Conservation (phyloP, 2,329 filamentous ascomycete species). For the Pseudopithomyces chartarum region DNA sequence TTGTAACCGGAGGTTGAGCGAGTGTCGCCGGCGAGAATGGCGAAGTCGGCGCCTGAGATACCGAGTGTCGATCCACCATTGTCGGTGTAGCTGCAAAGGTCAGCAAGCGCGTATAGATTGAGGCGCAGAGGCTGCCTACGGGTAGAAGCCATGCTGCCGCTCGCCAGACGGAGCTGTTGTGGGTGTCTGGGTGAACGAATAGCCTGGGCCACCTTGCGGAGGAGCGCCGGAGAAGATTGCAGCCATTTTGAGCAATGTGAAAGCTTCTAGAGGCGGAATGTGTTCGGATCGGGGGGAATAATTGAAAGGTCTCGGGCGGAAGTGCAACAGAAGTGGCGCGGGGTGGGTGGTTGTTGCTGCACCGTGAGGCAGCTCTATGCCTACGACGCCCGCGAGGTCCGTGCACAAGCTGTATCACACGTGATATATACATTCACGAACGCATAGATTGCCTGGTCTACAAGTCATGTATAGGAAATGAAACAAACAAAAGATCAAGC, state of each 20-base stretch:
- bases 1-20: conserved; percentile 92
- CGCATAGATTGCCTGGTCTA: neutral
- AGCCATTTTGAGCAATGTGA: conserved; percentile 52
- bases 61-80: conserved; percentile 96
- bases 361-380: conserved; percentile 28
- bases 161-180: conserved; percentile 53
- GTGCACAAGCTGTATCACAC: conserved; percentile 12
- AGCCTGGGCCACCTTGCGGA: conserved; percentile 60
- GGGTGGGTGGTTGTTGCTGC: conserved; percentile 26
- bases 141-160: conserved; percentile 85
- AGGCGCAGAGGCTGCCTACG: conserved; percentile 62
- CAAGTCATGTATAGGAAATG: neutral
- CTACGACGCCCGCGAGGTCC: neutral
- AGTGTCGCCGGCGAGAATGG: conserved; percentile 96
- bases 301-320: conserved; percentile 16
- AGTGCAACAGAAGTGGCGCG: conserved; percentile 18
- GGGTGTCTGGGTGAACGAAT: conserved; percentile 63
- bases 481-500: too few species aligned
- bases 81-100: conserved; percentile 78
- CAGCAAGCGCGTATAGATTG: conserved; percentile 7
- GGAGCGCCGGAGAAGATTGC: conserved; percentile 58
- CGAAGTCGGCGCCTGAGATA: conserved; percentile 91
- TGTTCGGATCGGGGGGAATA: neutral
- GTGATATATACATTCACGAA: conserved; percentile 12
- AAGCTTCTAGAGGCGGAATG: neutral